A percentile compares a stretch with the other conserved stretches of the same genome.
These are phyloP conservation scores for Cetraspora pellucida DNA, from an alignment of 192 early-diverging fungal species.

Conservation along the genomic window DNA sequence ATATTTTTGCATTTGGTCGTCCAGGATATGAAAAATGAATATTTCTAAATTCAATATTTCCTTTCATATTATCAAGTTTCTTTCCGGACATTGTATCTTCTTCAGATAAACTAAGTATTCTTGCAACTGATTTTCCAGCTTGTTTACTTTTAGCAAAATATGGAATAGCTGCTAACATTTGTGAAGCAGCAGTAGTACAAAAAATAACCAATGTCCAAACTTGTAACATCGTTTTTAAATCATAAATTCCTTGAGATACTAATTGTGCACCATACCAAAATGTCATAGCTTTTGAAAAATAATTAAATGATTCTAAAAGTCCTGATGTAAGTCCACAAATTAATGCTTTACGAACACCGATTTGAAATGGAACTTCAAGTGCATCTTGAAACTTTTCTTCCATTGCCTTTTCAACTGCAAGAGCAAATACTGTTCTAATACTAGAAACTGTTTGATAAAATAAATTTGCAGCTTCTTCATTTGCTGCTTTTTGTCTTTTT, in stretches of 20 bases:
- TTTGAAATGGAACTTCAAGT: constrained; percentile 1
- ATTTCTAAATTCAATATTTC: constrained; percentile 57
- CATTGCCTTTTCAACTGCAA: constrained; percentile 7
- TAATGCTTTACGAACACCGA: constrained; percentile 27
- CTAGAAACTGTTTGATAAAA: constrained; percentile 32
- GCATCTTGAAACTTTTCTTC: background rate
- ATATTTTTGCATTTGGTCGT: constrained; percentile 56
- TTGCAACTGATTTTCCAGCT: constrained; percentile 3
- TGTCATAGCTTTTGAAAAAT: constrained; percentile 20
- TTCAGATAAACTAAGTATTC: constrained; percentile 1
- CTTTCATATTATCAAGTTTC: constrained; percentile 39
- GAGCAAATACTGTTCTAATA: constrained; percentile 25
- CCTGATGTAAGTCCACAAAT: constrained; percentile 3
- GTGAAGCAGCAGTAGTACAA: constrained; percentile 21
- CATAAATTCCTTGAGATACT: constrained; percentile 14
- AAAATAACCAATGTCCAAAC: constrained; percentile 33
- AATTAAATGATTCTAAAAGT: constrained; percentile 3
- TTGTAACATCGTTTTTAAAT: constrained; percentile 17
- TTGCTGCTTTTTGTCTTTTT: constrained; percentile 10
- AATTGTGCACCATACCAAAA: constrained; percentile 27
- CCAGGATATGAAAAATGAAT: constrained; percentile 71
- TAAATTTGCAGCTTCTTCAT: constrained; percentile 16
- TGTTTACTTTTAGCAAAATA: constrained; percentile 28
- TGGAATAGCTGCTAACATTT: constrained; percentile 2
- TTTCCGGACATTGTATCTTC: background rate